These are phyloP conservation scores for Ascochyta lentis DNA, from an alignment of 2,329 filamentous ascomycete genomes.

Conservation along the genomic window DNA sequence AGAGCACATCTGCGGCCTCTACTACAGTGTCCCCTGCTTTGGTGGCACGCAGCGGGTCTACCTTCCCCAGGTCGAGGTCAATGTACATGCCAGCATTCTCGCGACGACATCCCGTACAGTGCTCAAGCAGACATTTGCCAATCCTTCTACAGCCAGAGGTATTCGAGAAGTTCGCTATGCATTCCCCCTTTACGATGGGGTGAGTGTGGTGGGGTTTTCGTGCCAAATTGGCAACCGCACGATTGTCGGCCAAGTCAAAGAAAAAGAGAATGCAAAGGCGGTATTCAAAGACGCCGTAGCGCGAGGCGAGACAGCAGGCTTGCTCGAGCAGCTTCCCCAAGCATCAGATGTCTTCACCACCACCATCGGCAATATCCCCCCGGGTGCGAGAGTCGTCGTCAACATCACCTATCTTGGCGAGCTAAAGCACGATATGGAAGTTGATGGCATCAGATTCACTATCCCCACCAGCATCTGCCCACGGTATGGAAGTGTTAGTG, in stretches of 20 bases:
- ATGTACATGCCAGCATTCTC: conserved; percentile 67
- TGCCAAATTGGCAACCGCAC: conserved; percentile 67
- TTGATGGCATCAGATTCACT: conserved; percentile 72
- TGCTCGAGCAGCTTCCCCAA: conserved; percentile 67
- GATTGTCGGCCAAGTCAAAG: conserved; percentile 71
- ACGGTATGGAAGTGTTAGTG: conserved; percentile 61
- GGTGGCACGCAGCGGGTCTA: conserved; percentile 36
- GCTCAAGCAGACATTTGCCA: conserved; percentile 67
- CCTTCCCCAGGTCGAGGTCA: conserved; percentile 65
- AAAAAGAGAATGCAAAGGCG: conserved; percentile 66
- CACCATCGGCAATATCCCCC: conserved; percentile 71
- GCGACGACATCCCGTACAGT: conserved; percentile 60
- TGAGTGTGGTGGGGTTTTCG: conserved; percentile 71
- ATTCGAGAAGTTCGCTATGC: conserved; percentile 67
- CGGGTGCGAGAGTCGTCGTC: conserved; percentile 62
- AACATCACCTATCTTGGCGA: conserved; percentile 73
- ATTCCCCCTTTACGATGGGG: conserved; percentile 76
- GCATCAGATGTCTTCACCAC: conserved; percentile 72
- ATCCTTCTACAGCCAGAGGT: conserved; percentile 55
- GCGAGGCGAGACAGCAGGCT: conserved; percentile 66
- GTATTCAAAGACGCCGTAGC: conserved; percentile 66
- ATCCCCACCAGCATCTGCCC: conserved; percentile 72
- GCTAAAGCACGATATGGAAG: conserved; percentile 73
- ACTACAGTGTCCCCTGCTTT: conserved; percentile 29
- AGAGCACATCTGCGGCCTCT: conserved; percentile 37